Percentiles rank a stretch among this genome's conserved stretches.
phyloP scores from a whole-genome alignment of 495 filamentous ascomycete species.

The Amorphotheca resinae region DNA sequence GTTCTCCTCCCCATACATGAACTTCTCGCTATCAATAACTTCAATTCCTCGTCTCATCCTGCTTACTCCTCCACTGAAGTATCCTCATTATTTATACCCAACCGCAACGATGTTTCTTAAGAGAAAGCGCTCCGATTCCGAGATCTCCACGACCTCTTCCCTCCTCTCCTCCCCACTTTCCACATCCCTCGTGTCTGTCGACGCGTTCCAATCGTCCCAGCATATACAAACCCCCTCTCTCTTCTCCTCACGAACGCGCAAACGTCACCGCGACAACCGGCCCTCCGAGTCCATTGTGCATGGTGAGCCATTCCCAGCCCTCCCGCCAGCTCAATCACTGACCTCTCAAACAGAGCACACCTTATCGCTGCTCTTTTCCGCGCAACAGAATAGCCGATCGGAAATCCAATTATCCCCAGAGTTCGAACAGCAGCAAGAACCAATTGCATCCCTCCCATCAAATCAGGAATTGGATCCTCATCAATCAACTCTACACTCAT shows the following conservation, averaged over 20 bases:
- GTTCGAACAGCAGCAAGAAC: background rate
- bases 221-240: slow-evolving; percentile 12
- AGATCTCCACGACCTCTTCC: slow-evolving; percentile 15
- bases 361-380: slow-evolving; percentile 17
- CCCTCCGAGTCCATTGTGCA: slow-evolving; percentile 16
- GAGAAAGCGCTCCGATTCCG: slow-evolving; percentile 19
- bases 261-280: slow-evolving; percentile 19
- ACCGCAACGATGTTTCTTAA: slow-evolving; percentile 16
- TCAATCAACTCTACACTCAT: slow-evolving; percentile 20
- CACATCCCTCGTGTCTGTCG: slow-evolving; percentile 11
- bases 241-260: slow-evolving; percentile 16
- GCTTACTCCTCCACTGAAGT: background rate
- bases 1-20: background rate
- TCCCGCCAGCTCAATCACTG: background rate
- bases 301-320: slow-evolving; percentile 5
- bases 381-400: slow-evolving; percentile 12
- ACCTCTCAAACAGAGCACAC: slow-evolving; percentile 16
- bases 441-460: slow-evolving; percentile 4
- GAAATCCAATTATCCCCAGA: slow-evolving; percentile 1
- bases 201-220: slow-evolving; percentile 6
- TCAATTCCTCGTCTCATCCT: background rate
- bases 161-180: slow-evolving; percentile 14
- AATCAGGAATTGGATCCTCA: background rate
- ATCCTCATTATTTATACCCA: background rate
- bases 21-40: background rate